These are phyloP conservation scores for Mortierella sp. DNA, from an alignment of 371 early-diverging fungal genomes.

Conservation along the genomic window DNA sequence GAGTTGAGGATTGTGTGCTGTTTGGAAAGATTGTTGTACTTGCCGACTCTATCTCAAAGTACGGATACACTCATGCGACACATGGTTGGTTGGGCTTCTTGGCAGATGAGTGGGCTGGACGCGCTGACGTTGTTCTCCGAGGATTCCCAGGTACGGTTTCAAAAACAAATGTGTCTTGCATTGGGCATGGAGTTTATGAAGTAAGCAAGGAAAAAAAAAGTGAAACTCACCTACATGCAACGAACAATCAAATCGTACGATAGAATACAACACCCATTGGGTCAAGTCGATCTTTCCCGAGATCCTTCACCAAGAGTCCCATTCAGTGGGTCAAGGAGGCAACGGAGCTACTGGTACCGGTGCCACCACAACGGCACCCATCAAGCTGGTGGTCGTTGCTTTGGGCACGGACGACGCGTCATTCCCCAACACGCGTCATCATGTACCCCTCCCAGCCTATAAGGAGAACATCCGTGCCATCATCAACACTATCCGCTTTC, in stretches of 20 bases:
- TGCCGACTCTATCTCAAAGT: conserved; percentile 52
- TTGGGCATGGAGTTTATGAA: background rate
- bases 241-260: background rate
- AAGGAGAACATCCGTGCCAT: conserved; percentile 39
- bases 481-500: conserved; percentile 36
- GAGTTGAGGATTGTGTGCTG: conserved; percentile 28
- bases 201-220: background rate
- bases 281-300: conserved; percentile 51
- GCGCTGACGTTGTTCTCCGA: conserved; percentile 50
- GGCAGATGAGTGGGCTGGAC: conserved; percentile 50
- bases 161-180: background rate
- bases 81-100: conserved; percentile 52
- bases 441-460: conserved; percentile 38
- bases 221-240: conserved; percentile 5
- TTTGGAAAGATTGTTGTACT: conserved; percentile 54
- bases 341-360: background rate
- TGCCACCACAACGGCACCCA: background rate
- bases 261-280: conserved; percentile 56
- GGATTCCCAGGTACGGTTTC: conserved; percentile 45
- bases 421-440: conserved; percentile 48
- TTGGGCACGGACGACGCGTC: conserved; percentile 55
- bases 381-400: conserved; percentile 49
- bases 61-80: conserved; percentile 50
- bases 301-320: conserved; percentile 39
- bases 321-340: background rate